Evolutionary conservation across 768 basidiomycete genomes (phyloP), one percentile per base, ranked within the genome.

Genomic region (Panellus pusillus): DNA sequence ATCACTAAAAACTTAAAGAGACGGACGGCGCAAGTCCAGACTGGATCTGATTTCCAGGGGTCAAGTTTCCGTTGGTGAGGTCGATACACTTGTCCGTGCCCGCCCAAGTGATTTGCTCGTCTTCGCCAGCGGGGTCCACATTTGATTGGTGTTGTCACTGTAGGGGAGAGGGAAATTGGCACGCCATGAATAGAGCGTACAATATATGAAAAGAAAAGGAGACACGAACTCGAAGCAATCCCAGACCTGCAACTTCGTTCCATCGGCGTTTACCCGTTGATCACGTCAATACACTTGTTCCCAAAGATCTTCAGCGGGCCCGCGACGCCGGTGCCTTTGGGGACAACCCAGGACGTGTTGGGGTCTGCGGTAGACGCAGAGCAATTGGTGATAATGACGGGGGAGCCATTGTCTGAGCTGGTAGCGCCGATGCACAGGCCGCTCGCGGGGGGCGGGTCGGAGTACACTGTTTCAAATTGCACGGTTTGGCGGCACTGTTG

Each of bases 231-330:
- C 32, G 32, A 14, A 11, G 32, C 32, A 35, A 35, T 35, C 32
- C 32, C 32, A 35, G 32, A 35, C 14, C 32, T 35, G 32, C 32
- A 35, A 14, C 32, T 35, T 14, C 32, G 32, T 35, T 7, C 32
- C 32, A 35, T 35, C 32, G 11, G 32, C 32, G 32, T 35, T 35
- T 3, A 35, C 32, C 9, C 32, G 14, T 35, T 14, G 11, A 3
- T 35, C 11, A 35, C 32, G 32, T 35, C 32, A 14, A 65, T 41
- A 29, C 65, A 65, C 55, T 57, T 53, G 56, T 53, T 38, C 5
- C 47, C 50, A 18, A 57, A 57, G 14, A 57, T 58, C n/a, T 46
- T 15, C 13, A 58, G 29, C 18, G 47, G 20, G 31, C 52, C 57
- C 9, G 36, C 31, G 4, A 11, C 27, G 20, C 27, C n/a, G 6